Evolutionary conservation across 352 stramenopile genomes (phyloP), one percentile per base, ranked within the genome.

Genomic region (Globisporangium echinulatum): DNA sequence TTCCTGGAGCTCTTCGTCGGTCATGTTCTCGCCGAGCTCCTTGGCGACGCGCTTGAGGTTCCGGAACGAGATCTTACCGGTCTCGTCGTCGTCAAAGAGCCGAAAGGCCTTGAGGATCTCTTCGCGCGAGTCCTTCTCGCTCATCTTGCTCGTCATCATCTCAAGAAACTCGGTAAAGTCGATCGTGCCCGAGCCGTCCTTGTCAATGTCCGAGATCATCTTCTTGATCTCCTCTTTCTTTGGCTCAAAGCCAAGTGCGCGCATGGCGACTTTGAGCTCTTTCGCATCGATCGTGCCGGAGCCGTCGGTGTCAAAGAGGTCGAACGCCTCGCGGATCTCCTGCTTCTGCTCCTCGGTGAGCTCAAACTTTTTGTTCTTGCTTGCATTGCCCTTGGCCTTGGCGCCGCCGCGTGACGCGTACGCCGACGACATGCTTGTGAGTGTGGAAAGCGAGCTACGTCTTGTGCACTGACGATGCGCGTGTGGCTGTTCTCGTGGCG

Each of bases 221-320:
- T 98, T 92, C 70, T 98, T 98, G 61, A 99, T 98, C 58, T 97
- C 97, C 72, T 98, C 88, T 71, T 98, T 98, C 81, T 98, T 98
- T 11, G 94, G 85, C 69, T 98, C 93, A 61, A 98, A 98, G 42
- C 96, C 96, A 39, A 99, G 79, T 37, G 89, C 96, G 59, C 97
- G 87, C 94, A 99, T 98, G 13, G 92, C 94, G 39, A 96, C 90
- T 68, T 98, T 98, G 36, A 98, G 82, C 74, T 98, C 94, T 65
- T 97, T 97, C 52, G 90, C 88, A 63, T 98, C 93, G 71, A 98
- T 98, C 25, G 83, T 97, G 39, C 92, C 96, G 36, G 74, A 95
- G 9, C 93, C 95, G 63, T 98, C 91, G n/a, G 88, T 98, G 73
- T 99, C 96, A 65, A 99, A 99, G 25, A 99, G 78, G 75, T 97